These are phyloP conservation scores for Stachybotrys echinatus DNA, from an alignment of 2,329 filamentous ascomycete genomes.

Conservation along the genomic window DNA sequence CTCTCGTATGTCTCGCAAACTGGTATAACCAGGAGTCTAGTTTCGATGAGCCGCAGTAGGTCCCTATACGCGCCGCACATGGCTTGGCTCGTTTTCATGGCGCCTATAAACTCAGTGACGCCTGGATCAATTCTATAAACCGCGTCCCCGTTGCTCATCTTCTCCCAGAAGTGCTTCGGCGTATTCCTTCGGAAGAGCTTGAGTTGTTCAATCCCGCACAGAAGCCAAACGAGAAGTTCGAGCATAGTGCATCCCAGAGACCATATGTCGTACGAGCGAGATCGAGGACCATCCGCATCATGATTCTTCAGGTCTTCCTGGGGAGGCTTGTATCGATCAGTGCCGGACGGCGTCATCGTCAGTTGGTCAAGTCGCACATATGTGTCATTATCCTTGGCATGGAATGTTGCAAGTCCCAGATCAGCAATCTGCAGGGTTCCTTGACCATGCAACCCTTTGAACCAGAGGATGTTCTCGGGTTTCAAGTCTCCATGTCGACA, in stretches of 20 bases:
- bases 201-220: slow-evolving; percentile 8
- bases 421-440: slow-evolving; percentile 6
- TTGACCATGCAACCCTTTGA: neutral
- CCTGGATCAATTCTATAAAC: too few relatives aligned
- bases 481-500: slow-evolving; percentile 7
- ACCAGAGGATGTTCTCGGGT: slow-evolving; percentile 7
- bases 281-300: slow-evolving; percentile 2
- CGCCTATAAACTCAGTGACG: too few relatives aligned
- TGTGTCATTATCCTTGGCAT: slow-evolving; percentile 1
- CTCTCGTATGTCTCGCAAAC: neutral
- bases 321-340: slow-evolving; percentile 3
- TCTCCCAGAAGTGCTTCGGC: neutral
- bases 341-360: slow-evolving; percentile 1
- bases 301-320: neutral
- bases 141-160: neutral
- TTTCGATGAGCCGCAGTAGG: neutral
- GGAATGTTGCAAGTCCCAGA: slow-evolving; percentile 3
- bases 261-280: slow-evolving; percentile 19
- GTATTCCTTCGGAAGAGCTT: slow-evolving; percentile 1
- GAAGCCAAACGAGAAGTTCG: slow-evolving; percentile 18
- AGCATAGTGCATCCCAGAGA: slow-evolving; percentile 18
- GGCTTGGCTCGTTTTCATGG: too few relatives aligned
- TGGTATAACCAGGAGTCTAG: neutral
- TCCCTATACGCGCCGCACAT: neutral
- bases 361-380: neutral